Evolutionary conservation across 768 basidiomycete genomes (phyloP), one percentile per base, ranked within the genome.

Genomic region (Austroboletus eburneus): DNA sequence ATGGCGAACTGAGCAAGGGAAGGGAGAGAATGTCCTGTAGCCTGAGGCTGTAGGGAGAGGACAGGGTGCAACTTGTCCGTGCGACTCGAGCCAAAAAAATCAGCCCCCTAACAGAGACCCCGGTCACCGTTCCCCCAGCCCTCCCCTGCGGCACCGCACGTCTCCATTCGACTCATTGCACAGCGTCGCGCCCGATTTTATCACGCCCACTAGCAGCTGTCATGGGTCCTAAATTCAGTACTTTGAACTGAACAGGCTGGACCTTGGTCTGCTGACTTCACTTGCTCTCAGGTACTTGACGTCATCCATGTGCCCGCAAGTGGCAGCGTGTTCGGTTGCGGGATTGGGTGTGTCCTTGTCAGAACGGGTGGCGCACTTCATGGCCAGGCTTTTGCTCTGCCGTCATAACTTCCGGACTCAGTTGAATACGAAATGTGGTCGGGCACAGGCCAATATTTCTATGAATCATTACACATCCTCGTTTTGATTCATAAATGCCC

Each of bases 31-130:
- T 65, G 67, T 66, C 65, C 65, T 59, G 59, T 65, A 65, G 65
- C 65, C 64, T 63, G 54, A 67, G 64, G 64, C 64, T 65, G 64
- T 65, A 66, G 50, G 64, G 54, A 67, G 65, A 69, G 63, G 65
- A 67, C 67, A 62, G 54, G 54, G 54, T 68, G 54, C 64, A 66
- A 52, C 49, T 43, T 37, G 22, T 16, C 59, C 64, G 64, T 66
- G 66, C 52, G 64, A 66, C 57, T 51, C 52, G 43, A 21, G 58
- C 65, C 58, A 61, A 58, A 65, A 67, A 67, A 67, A 56, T 45
- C 45, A 43, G 24, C 44, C 61, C 55, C 63, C 57, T 55, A 40
- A 25, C 16, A 13, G 20, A 41, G 63, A 61, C 64, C 64, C 64
- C 61, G 16, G 9, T 0, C 58, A 67, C n/a, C n/a, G n/a, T n/a